phyloP scores from a whole-genome alignment of 2,329 filamentous ascomycete genomes.

The Arthrocladium fulminans region DNA sequence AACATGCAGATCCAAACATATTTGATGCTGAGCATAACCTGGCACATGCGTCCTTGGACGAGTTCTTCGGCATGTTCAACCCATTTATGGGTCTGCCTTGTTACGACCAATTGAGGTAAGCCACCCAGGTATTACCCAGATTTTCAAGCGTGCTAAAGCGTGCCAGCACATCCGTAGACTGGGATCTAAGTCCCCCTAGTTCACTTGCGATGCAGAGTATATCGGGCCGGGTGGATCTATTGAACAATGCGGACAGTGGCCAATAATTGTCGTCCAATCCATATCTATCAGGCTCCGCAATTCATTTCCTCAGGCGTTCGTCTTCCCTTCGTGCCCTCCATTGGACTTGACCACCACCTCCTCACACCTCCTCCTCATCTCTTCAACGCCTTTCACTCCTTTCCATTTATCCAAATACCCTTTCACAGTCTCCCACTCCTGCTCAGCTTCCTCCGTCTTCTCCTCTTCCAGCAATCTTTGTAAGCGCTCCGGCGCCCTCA shows the following conservation, averaged over 20 bases:
- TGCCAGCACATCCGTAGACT: background rate
- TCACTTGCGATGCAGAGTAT: background rate
- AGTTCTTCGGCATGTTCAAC: conserved; percentile 75
- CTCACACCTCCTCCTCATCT: conserved; percentile 33
- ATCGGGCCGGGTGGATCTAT: background rate
- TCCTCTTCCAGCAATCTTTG: conserved; percentile 30
- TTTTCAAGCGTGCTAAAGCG: background rate
- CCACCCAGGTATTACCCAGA: too few species aligned
- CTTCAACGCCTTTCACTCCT: conserved; percentile 35
- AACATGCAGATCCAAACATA: background rate
- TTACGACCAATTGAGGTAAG: conserved; percentile 1
- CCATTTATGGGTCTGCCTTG: conserved; percentile 39
- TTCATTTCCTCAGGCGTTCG: background rate
- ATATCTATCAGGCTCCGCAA: too few species aligned
- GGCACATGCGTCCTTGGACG: conserved; percentile 51
- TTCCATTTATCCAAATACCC: conserved; percentile 35
- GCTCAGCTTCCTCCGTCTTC: conserved; percentile 31
- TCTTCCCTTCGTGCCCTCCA: conserved; percentile 12
- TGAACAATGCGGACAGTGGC: background rate
- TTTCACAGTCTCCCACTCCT: conserved; percentile 35
- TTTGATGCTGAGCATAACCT: background rate
- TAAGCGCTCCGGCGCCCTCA: conserved; percentile 34
- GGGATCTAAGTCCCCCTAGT: conserved; percentile 2
- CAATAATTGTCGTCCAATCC: too few species aligned
- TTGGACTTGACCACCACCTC: conserved; percentile 28